These are phyloP conservation scores for Asterochloris erici DNA, from an alignment of 139 green algal genomes.

Conservation along the genomic window DNA sequence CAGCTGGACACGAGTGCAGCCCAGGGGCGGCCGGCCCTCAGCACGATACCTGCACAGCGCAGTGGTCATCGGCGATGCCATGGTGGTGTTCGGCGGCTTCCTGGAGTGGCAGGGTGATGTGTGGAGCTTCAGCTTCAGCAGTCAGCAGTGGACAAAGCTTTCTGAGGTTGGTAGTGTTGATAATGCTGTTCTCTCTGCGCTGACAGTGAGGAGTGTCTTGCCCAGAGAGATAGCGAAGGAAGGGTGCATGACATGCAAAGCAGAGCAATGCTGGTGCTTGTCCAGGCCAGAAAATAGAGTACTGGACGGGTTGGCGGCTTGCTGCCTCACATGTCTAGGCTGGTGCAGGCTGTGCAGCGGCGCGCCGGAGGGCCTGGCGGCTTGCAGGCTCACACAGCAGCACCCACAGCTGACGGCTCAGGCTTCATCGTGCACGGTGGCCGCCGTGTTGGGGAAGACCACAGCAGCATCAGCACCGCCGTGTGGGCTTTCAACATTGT, in stretches of 20 bases:
- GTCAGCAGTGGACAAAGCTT: background rate
- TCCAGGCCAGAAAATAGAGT: background rate
- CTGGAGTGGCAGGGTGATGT: conserved; percentile 2
- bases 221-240: background rate
- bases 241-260: background rate
- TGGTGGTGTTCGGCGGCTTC: conserved; percentile 6
- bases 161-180: background rate
- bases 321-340: background rate
- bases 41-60: conserved; percentile 7
- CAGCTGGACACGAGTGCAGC: background rate
- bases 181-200: background rate
- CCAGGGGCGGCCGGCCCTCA: background rate
- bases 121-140: conserved; percentile 13
- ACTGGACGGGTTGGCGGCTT: background rate
- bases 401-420: background rate
- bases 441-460: background rate
- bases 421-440: conserved; percentile 17
- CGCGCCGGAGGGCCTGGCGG: conserved; percentile 6
- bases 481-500: conserved; percentile 10
- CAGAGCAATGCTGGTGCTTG: background rate
- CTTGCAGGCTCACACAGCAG: conserved; percentile 4
- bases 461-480: background rate
- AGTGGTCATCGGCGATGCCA: conserved; percentile 3
- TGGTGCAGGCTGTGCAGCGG: conserved; percentile 2
- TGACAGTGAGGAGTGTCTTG: background rate